A percentile compares a stretch with the other conserved stretches of the same genome.
phyloP scores from a whole-genome alignment of 345 rosid species.

The Excoecaria cochinchinensis region DNA sequence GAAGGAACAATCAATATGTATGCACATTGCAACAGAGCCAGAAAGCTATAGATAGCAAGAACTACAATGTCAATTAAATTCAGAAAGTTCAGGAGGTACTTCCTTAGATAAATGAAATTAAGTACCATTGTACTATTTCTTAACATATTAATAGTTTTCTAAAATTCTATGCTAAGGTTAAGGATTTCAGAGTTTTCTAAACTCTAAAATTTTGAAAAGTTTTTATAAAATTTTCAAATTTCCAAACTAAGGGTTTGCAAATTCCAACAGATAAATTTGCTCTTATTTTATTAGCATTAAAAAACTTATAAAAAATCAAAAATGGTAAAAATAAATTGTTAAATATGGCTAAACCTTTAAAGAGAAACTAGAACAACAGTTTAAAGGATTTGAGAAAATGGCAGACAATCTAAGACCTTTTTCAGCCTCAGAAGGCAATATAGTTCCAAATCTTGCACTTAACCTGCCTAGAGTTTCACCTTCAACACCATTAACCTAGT shows the following conservation, averaged over 20 bases:
- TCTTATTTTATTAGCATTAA: too few relatives aligned
- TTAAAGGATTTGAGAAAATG: constrained; percentile 58
- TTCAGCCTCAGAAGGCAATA: constrained; percentile 52
- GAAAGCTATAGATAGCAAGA: constrained; percentile 45
- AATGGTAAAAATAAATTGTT: neutral
- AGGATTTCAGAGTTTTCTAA: neutral
- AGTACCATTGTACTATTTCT: neutral
- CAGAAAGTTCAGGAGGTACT: neutral
- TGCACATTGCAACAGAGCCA: constrained; percentile 56
- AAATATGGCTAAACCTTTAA: constrained; percentile 45
- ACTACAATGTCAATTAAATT: neutral
- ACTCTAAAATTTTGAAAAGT: neutral
- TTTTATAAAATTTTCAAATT: neutral
- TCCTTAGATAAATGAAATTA: neutral
- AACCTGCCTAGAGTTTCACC: constrained; percentile 54
- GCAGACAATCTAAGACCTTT: constrained; percentile 49
- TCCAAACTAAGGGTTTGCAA: too few relatives aligned
- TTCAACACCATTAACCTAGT: constrained; percentile 63
- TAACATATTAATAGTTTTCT: neutral
- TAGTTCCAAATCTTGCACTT: constrained; percentile 76
- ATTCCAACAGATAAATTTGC: too few relatives aligned
- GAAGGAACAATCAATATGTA: constrained; percentile 79
- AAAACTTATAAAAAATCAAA: too few relatives aligned
- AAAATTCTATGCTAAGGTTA: neutral
- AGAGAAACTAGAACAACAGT: constrained; percentile 65